Percentiles rank a stretch among this genome's conserved stretches.
Conservation (phyloP, 2,329 filamentous ascomycete genomes). For the Cladobotryum mycophilum region DNA sequence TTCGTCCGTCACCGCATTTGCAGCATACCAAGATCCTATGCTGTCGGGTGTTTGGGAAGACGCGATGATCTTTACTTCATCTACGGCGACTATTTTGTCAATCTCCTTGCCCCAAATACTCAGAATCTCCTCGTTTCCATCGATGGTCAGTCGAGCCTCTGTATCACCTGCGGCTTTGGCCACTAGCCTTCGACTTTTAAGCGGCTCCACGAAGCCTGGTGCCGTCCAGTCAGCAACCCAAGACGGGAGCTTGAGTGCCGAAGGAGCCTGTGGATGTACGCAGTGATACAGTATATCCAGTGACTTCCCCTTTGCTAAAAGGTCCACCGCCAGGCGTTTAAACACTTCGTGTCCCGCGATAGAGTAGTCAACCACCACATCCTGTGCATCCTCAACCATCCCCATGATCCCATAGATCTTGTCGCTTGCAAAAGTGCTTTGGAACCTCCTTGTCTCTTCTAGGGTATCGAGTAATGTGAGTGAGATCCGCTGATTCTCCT, state of each 20-base stretch:
- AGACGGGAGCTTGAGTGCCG: not conserved
- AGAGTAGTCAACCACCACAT: not conserved
- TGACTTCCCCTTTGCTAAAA: not conserved
- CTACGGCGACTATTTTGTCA: not conserved
- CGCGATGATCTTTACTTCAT: not conserved
- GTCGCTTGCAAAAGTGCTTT: not conserved
- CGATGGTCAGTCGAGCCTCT: not conserved
- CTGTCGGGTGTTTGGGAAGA: not conserved
- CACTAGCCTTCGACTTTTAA: not conserved
- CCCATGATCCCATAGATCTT: not conserved
- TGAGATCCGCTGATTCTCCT: not conserved
- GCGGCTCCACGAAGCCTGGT: not conserved
- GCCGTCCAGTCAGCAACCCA: not conserved
- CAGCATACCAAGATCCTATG: not conserved
- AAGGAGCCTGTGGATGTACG: not conserved
- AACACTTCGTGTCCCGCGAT: not conserved
- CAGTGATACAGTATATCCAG: not conserved
- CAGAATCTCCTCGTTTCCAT: not conserved
- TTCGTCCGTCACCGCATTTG: not conserved
- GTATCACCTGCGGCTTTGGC: not conserved
- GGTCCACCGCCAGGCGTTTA: not conserved
- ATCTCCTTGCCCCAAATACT: not conserved
- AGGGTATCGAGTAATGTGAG: not conserved
- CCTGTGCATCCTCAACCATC: not conserved
- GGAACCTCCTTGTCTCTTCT: not conserved